Conservation (phyloP, 1,284 basidiomycete genomes). For the Cutaneotrichosporon dermatis region DNA sequence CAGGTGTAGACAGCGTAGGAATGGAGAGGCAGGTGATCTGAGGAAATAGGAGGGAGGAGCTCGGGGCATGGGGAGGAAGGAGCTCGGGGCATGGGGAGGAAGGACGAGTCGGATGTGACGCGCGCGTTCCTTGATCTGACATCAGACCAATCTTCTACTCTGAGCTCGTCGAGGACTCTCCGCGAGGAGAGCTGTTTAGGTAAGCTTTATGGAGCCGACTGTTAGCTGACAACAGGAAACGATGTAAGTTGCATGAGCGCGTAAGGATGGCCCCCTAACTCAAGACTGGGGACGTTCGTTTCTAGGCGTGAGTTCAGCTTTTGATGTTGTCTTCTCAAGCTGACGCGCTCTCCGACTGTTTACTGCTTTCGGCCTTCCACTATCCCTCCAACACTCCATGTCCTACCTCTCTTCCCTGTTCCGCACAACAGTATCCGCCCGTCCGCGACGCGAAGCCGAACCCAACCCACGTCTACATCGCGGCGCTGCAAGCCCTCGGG, state of each 20-base stretch:
- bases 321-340: neutral
- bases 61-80: too few relatives aligned
- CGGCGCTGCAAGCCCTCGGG: slow-evolving; percentile 69
- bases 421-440: slow-evolving; percentile 58
- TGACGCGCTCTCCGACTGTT: too few relatives aligned
- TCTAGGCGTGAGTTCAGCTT: slow-evolving; percentile 39
- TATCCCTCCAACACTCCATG: too few relatives aligned
- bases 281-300: slow-evolving; percentile 68
- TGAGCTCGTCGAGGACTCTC: slow-evolving; percentile 67
- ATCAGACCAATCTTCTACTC: slow-evolving; percentile 60
- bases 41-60: too few relatives aligned
- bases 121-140: neutral
- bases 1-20: too few relatives aligned
- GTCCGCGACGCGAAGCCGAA: slow-evolving; percentile 76
- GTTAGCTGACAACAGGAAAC: slow-evolving; percentile 28
- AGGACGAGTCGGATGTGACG: too few relatives aligned
- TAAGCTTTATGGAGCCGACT: slow-evolving; percentile 27
- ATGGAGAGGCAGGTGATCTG: too few relatives aligned
- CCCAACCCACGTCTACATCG: slow-evolving; percentile 77
- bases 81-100: too few relatives aligned
- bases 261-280: too few relatives aligned
- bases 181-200: slow-evolving; percentile 68
- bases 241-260: slow-evolving; percentile 28
- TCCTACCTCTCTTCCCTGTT: too few relatives aligned
- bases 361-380: too few relatives aligned